Evolutionary conservation across 495 filamentous ascomycete species (phyloP).

Genomic region (Talaromyces thailandensis): DNA sequence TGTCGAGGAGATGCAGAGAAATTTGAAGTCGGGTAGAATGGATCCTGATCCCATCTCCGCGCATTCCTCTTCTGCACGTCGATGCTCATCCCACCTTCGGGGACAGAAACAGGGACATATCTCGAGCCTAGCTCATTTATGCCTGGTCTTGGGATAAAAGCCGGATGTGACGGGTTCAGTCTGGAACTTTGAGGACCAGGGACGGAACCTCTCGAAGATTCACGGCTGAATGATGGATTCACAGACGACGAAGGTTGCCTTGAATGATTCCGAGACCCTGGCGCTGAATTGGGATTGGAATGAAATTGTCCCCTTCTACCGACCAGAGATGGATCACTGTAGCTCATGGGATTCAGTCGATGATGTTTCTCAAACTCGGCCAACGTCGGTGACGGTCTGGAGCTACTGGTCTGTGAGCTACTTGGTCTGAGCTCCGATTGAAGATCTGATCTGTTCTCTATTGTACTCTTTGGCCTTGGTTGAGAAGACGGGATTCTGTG

Average conservation of each 20-base stretch:
- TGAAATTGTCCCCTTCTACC: not conserved
- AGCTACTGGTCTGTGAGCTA: constrained; percentile 11
- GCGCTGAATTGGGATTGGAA: constrained; percentile 12
- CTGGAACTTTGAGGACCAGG: not conserved
- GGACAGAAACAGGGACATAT: not conserved
- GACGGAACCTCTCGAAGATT: constrained; percentile 21
- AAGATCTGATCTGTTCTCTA: not conserved
- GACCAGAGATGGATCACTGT: constrained; percentile 26
- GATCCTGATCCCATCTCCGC: constrained; percentile 1
- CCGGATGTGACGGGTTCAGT: not conserved
- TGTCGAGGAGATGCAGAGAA: constrained; percentile 26
- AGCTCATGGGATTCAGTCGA: constrained; percentile 22
- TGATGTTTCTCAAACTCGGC: constrained; percentile 23
- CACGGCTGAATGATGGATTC: constrained; percentile 12
- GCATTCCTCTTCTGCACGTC: not conserved
- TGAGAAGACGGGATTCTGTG: not conserved
- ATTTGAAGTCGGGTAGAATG: constrained; percentile 30
- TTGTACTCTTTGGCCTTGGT: not conserved
- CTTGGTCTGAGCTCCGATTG: not conserved
- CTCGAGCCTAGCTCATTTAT: not conserved
- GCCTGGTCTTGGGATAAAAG: not conserved
- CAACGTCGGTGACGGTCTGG: constrained; percentile 24
- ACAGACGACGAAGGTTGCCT: constrained; percentile 16
- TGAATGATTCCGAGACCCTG: constrained; percentile 16
- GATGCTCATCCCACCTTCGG: not conserved